A percentile compares a stretch with the other conserved stretches of the same genome.
phyloP scores from a whole-genome alignment of 495 filamentous ascomycete species.

The Daldinia decipiens region DNA sequence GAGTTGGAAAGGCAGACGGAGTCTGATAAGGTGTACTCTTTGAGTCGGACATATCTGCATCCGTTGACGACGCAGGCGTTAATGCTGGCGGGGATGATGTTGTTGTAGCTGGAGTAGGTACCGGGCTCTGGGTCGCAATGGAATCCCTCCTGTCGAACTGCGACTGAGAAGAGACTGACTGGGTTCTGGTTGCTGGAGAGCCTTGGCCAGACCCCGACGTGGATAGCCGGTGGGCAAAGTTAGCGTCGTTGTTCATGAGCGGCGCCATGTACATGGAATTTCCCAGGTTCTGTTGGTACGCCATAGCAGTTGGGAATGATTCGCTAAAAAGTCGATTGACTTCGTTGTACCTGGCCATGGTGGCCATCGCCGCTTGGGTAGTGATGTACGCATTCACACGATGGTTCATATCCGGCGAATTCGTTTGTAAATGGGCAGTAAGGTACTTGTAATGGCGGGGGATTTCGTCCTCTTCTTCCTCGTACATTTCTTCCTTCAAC shows the following conservation, averaged over 20 bases:
- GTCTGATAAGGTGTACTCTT: slow-evolving; percentile 38
- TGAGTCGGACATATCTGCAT: slow-evolving; percentile 27
- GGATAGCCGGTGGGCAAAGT: slow-evolving; percentile 27
- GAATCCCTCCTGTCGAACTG: slow-evolving; percentile 32
- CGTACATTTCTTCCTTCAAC: slow-evolving; percentile 94
- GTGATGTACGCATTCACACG: slow-evolving; percentile 68
- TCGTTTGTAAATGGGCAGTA: slow-evolving; percentile 64
- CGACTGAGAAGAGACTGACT: slow-evolving; percentile 37
- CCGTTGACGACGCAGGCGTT: slow-evolving; percentile 41
- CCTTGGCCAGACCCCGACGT: slow-evolving; percentile 27
- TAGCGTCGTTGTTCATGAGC: slow-evolving; percentile 23
- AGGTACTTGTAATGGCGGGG: slow-evolving; percentile 64
- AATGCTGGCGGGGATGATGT: slow-evolving; percentile 41
- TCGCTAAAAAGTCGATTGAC: slow-evolving; percentile 59
- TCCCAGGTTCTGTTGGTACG: slow-evolving; percentile 36
- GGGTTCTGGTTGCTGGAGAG: slow-evolving; percentile 26
- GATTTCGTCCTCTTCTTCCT: slow-evolving; percentile 84
- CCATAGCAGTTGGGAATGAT: slow-evolving; percentile 53
- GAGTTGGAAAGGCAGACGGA: slow-evolving; percentile 26
- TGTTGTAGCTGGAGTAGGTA: slow-evolving; percentile 18
- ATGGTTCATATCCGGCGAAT: slow-evolving; percentile 65
- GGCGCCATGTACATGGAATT: slow-evolving; percentile 38
- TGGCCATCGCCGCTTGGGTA: slow-evolving; percentile 67
- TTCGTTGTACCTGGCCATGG: slow-evolving; percentile 60
- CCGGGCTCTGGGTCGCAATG: slow-evolving; percentile 5